phyloP scores from a whole-genome alignment of 2,329 filamentous ascomycete genomes.

The Fusarium luffae region DNA sequence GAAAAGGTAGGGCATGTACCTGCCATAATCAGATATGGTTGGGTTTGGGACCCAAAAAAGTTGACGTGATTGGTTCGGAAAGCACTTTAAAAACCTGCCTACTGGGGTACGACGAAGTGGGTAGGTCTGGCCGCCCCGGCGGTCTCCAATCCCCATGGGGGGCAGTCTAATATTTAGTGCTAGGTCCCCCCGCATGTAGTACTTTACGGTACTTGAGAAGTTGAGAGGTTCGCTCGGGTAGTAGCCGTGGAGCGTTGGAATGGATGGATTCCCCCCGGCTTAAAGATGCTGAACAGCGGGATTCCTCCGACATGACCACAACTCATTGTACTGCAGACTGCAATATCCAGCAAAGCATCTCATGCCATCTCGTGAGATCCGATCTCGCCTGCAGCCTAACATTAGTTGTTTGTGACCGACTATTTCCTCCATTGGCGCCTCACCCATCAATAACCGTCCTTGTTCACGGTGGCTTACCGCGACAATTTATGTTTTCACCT shows the following conservation, averaged over 20 bases:
- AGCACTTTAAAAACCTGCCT: slow-evolving; percentile 20
- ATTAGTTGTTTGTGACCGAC: slow-evolving; percentile 10
- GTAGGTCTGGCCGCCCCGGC: slow-evolving; percentile 3
- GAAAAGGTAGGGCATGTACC: slow-evolving; percentile 21
- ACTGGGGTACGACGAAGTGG: slow-evolving; percentile 11
- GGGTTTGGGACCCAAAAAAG: neutral
- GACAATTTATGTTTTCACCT: slow-evolving; percentile 8
- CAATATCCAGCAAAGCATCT: neutral
- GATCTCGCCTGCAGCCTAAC: neutral
- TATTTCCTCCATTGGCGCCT: slow-evolving; percentile 4
- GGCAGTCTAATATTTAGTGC: slow-evolving; percentile 7
- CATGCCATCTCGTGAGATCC: neutral
- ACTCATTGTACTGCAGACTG: neutral
- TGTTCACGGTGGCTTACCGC: slow-evolving; percentile 23
- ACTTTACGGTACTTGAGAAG: slow-evolving; percentile 23
- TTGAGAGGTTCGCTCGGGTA: slow-evolving; percentile 2
- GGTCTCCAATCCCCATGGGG: slow-evolving; percentile 41
- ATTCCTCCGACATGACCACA: neutral
- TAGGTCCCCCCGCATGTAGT: slow-evolving; percentile 23
- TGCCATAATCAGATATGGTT: slow-evolving; percentile 38
- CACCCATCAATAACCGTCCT: neutral
- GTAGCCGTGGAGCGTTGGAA: slow-evolving; percentile 1
- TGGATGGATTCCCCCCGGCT: neutral
- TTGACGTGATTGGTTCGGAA: slow-evolving; percentile 31
- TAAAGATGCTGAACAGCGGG: neutral